Conservation (phyloP, 2,329 filamentous ascomycete genomes). For the Beauveria pseudobassiana region DNA sequence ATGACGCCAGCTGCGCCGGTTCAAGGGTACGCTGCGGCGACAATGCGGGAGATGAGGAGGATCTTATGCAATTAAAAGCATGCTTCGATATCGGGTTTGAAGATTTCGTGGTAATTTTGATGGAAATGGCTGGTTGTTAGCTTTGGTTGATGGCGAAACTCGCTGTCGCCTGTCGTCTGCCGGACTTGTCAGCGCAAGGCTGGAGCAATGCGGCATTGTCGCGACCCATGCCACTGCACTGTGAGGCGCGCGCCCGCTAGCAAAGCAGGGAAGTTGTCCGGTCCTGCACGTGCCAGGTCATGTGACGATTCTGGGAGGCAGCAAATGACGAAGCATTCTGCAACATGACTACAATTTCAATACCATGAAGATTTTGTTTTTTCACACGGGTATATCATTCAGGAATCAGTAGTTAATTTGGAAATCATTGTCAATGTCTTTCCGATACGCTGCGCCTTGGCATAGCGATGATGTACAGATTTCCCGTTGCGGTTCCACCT, state of each 20-base stretch:
- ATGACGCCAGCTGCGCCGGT: slow-evolving; percentile 9
- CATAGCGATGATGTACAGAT: too few relatives aligned
- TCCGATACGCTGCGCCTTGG: too few relatives aligned
- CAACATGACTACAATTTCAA: too few relatives aligned
- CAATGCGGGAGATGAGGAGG: background rate
- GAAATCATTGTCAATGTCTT: too few relatives aligned
- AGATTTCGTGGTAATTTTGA: background rate
- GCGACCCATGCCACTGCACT: background rate
- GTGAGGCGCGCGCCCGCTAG: background rate
- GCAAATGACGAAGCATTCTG: too few relatives aligned
- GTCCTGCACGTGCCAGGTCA: slow-evolving; percentile 3
- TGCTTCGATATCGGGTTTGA: background rate
- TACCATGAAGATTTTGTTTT: too few relatives aligned
- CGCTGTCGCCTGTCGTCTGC: background rate
- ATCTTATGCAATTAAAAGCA: background rate
- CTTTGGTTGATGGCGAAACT: slow-evolving; percentile 2
- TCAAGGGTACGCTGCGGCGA: background rate
- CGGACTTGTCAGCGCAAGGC: slow-evolving; percentile 5
- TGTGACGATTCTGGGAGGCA: background rate
- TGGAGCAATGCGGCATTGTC: background rate
- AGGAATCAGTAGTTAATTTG: too few relatives aligned
- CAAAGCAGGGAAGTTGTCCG: background rate
- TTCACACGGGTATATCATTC: too few relatives aligned
- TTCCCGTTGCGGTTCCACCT: too few relatives aligned
- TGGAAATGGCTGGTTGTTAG: background rate